These are phyloP conservation scores for Pyricularia grisea DNA, from an alignment of 2,329 filamentous ascomycete species.

Conservation along the genomic window DNA sequence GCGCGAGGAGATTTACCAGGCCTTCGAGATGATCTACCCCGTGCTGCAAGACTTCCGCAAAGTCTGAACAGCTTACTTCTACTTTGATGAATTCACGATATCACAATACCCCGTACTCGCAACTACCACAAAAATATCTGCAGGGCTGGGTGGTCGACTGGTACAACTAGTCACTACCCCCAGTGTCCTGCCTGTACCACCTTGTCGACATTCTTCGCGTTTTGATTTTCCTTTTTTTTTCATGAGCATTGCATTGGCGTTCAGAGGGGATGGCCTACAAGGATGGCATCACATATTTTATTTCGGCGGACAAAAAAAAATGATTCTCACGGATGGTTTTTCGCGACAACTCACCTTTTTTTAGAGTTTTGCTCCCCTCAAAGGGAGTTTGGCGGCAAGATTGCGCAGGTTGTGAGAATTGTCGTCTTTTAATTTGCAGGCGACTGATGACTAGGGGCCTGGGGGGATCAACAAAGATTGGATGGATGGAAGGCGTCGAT, in stretches of 20 bases:
- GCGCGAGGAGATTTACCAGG: conserved; percentile 94
- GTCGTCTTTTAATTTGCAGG: conserved; percentile 6
- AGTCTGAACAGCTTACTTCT: conserved; percentile 32
- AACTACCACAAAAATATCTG: neutral
- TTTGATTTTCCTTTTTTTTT: conserved; percentile 12
- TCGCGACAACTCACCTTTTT: neutral
- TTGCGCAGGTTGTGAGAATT: conserved; percentile 7
- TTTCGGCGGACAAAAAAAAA: conserved; percentile 7
- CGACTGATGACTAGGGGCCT: neutral
- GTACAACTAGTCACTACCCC: neutral
- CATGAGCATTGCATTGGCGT: conserved; percentile 51
- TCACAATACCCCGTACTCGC: conserved; percentile 23
- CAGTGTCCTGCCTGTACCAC: conserved; percentile 18
- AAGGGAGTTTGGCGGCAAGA: conserved; percentile 5
- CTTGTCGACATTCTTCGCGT: conserved; percentile 9
- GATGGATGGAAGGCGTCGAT: neutral
- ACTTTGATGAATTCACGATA: conserved; percentile 33
- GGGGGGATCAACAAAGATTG: conserved; percentile 1
- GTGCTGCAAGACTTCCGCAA: conserved; percentile 69
- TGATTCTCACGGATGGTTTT: conserved; percentile 1
- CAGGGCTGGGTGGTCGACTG: neutral
- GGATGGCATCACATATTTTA: conserved; percentile 4
- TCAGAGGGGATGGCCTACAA: conserved; percentile 21
- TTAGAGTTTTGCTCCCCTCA: neutral
- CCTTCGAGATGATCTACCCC: conserved; percentile 95